phyloP scores from a whole-genome alignment of 2,329 filamentous ascomycete genomes.

The Ophiostoma novo-ulmi region DNA sequence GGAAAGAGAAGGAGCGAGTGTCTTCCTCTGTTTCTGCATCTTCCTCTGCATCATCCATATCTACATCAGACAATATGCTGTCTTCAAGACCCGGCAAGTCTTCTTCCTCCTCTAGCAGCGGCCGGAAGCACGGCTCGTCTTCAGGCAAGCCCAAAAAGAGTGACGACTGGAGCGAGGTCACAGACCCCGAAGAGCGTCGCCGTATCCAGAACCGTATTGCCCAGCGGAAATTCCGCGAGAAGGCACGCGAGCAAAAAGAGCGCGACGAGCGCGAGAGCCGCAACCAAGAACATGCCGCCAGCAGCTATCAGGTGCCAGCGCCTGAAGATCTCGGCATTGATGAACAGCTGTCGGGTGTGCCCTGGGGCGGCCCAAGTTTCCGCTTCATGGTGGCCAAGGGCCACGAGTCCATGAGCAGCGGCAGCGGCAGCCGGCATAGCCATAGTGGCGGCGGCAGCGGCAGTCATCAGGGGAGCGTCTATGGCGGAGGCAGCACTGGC shows the following conservation, averaged over 20 bases:
- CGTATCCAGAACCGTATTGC: slow-evolving; percentile 73
- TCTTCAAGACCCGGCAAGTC: slow-evolving; percentile 28
- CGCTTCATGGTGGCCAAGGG: slow-evolving; percentile 48
- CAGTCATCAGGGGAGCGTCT: background rate
- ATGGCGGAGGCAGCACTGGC: slow-evolving; percentile 7
- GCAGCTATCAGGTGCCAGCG: slow-evolving; percentile 58
- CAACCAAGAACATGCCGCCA: slow-evolving; percentile 59
- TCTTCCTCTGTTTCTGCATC: slow-evolving; percentile 13
- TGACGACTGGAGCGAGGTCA: slow-evolving; percentile 65
- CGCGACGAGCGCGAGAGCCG: slow-evolving; percentile 57
- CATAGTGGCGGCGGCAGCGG: slow-evolving; percentile 9
- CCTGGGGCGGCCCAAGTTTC: slow-evolving; percentile 67
- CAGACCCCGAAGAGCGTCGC: slow-evolving; percentile 64
- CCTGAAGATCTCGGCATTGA: slow-evolving; percentile 51
- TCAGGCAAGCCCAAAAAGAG: slow-evolving; percentile 44
- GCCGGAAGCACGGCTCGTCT: slow-evolving; percentile 16
- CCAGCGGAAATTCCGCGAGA: slow-evolving; percentile 70
- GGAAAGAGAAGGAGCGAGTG: slow-evolving; percentile 16
- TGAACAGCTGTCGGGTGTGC: slow-evolving; percentile 56
- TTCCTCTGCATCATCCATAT: slow-evolving; percentile 26
- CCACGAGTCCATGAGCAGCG: slow-evolving; percentile 44
- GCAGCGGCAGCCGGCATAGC: slow-evolving; percentile 28
- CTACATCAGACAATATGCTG: slow-evolving; percentile 21
- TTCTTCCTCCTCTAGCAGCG: slow-evolving; percentile 25
- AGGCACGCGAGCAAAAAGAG: slow-evolving; percentile 63